Evolutionary conservation across 225 moss, liverwort and hornwort species (phyloP).

Genomic region (Bryum argenteum): DNA sequence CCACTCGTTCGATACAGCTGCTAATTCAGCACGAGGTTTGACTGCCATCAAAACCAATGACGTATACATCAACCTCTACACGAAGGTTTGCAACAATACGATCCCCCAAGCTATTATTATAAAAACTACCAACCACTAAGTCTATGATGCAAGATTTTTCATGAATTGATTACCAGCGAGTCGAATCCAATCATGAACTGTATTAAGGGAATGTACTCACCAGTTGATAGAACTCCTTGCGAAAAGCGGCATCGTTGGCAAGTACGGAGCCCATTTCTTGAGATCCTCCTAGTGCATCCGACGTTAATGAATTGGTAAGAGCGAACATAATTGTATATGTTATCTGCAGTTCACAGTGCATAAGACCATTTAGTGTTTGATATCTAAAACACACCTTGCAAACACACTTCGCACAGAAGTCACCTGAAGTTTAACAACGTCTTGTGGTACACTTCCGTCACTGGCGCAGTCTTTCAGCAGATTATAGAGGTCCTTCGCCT

Average conservation of each 20-base stretch:
- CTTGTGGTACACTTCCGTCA: slow-evolving; percentile 58
- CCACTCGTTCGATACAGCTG: slow-evolving; percentile 3
- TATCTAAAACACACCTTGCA: slow-evolving; percentile 12
- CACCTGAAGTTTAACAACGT: slow-evolving; percentile 86
- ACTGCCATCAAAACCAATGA: slow-evolving; percentile 16
- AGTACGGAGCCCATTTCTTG: slow-evolving; percentile 79
- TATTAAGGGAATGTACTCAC: slow-evolving; percentile 39
- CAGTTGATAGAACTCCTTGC: slow-evolving; percentile 81
- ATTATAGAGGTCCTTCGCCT: slow-evolving; percentile 84
- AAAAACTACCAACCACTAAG: slow-evolving; percentile 3
- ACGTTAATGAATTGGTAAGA: slow-evolving; percentile 75
- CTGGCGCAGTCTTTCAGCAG: slow-evolving; percentile 75
- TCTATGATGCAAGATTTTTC: not conserved
- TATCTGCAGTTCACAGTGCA: slow-evolving; percentile 60
- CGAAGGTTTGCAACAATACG: slow-evolving; percentile 5
- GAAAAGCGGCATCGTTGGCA: slow-evolving; percentile 66
- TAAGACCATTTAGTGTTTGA: slow-evolving; percentile 27
- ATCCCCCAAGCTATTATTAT: slow-evolving; percentile 13
- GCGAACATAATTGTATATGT: slow-evolving; percentile 94
- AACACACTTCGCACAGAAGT: slow-evolving; percentile 10
- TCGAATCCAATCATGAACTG: slow-evolving; percentile 7
- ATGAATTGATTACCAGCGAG: not conserved
- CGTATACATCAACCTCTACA: slow-evolving; percentile 18
- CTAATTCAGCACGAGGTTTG: slow-evolving; percentile 11
- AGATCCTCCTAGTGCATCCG: slow-evolving; percentile 87